Base-by-base conservation (phyloP, 768 basidiomycete genomes). In the Peribolospora baueri region DNA sequence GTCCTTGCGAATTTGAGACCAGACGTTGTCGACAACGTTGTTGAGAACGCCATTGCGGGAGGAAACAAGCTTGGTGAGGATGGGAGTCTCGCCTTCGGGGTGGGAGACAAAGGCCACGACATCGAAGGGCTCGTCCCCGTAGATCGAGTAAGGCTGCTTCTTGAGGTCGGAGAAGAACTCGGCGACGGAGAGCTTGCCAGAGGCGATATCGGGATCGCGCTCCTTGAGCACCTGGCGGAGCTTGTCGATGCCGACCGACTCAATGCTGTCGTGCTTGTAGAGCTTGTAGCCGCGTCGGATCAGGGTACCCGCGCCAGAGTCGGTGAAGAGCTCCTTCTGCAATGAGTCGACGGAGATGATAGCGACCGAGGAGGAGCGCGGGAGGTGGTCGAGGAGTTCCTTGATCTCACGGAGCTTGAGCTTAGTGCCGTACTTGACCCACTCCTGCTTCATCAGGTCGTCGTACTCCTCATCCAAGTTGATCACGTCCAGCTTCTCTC, bases 401-500 rank as follows among this genome's bases (percentile, higher is more conserved):
- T 98, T 98, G 75, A 98, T 95, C 68, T 97, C 91, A 60, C 93
- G 82, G 56, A 98, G 76, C 71, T 97, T 97, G 68, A 98, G 83
- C 69, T 98, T 98, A 60, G 91, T 97, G 58, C 91, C 93, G 66
- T 79, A 95, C 67, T 93, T 93, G 68, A 98, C 91, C 93, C 93
- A 98, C 5, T 88, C 76, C 69, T 97, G 83, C 65, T 88, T 90
- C 88, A 97, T 84, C 56, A 98, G 79, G 36, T 76, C 76, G 61
- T 91, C 84, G 69, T 91, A 97, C 71, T 98, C 93, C 82, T 98
- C 93, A 64, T 98, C 93, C 49, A 98, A 71, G 70, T 97, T 98
- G 70, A 98, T 95, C 45, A 88, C 80, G 62, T 84, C 83, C 53
- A 98, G 68, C 70, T 93, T 95, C 73, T 97, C 82, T 54, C 88